Base-by-base conservation (phyloP, 441 rosid species). In the Theobroma grandiflorum region DNA sequence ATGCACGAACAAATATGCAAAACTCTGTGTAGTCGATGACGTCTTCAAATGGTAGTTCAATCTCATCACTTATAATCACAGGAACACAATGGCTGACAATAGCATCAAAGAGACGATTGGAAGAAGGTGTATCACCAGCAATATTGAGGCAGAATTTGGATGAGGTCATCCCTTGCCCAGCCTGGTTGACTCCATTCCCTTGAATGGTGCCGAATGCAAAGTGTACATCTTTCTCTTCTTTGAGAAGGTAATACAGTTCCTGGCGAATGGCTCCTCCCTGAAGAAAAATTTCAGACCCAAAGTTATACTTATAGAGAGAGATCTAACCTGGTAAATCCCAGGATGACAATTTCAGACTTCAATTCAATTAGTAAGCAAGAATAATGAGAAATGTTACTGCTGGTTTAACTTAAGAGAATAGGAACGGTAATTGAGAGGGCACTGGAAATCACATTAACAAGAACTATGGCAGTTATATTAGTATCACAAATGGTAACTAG, bases 81-180 rank as follows among this genome's bases (percentile, higher is more conserved):
- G 98, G 96, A 57, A 92, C 90, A 50, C 98, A 92, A 80, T 92
- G 94, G 86, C 89, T 92, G 61, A 83, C 94, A 15, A 92, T 91
- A 67, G 94, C 89, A 71, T 94, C 96, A 61, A 92, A 94, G 59
- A 94, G 94, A 78, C 98, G 96, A 78, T 94, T 92, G 18, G 98
- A 92, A 64, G 98, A 92, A 47, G 98, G 96, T 35, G 95, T 94
- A 58, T 94, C 98, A 8, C 98, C 98, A 0, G 97, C 98, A 33
- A 94, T 91, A 63, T 91, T 86, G 35, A 92, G 90, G 87, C 97
- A 94, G 83, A 92, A 92, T 80, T 91, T 94, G 9, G 98, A 90
- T 1, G 91, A 85, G 38, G 92, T 90, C 98, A 94, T 94, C 80
- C 98, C 98, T 72, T 82, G 84, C 80, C 93, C 86, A 5, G 98